Base-by-base conservation (phyloP, 1,284 basidiomycete species). In the Pseudozyma thailandica region DNA sequence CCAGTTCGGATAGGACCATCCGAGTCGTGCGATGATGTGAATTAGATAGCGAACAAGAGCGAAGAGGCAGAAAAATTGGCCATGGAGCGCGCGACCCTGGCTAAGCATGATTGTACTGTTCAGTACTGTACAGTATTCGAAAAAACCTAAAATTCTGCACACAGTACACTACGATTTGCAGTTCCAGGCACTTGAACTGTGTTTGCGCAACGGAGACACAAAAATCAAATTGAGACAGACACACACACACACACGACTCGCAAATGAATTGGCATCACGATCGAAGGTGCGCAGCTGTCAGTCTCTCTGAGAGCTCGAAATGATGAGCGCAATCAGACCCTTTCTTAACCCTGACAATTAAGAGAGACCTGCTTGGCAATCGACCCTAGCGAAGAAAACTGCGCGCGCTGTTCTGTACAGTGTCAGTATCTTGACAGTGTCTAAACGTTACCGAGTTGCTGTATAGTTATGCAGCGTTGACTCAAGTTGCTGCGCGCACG, bases 241-340 rank as follows among this genome's bases (percentile, higher is more conserved):
- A 18, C 15, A 13, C 9, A 21, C 26, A n/a, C n/a, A n/a, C n/a
- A n/a, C n/a, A n/a, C n/a, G n/a, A n/a, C n/a, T n/a, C n/a, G n/a
- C n/a, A n/a, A n/a, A n/a, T n/a, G n/a, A n/a, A n/a, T n/a, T 47
- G 48, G 48, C 48, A 50, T 28, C 10, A 50, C 37, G 48, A 57
- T 57, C 55, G 43, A 57, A 57, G 55, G 25, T 45, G 48, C 35
- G 37, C 48, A 50, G 53, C 46, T n/a, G n/a, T n/a, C n/a, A 9
- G 8, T 16, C 20, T 9, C 49, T 50, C 27, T 42, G 37, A 50
- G 39, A 16, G 13, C 23, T n/a, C 28, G 21, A n/a, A 12, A 20
- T 33, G 45, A 47, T n/a, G n/a, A n/a, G n/a, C n/a, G n/a, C n/a
- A 43, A 25, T 25, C 39, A 12, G 37, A 30, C 28, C 41, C 38